A percentile compares a stretch with the other conserved stretches of the same genome.
phyloP scores from a whole-genome alignment of 768 basidiomycete genomes.

The Hygrocybe punicea region DNA sequence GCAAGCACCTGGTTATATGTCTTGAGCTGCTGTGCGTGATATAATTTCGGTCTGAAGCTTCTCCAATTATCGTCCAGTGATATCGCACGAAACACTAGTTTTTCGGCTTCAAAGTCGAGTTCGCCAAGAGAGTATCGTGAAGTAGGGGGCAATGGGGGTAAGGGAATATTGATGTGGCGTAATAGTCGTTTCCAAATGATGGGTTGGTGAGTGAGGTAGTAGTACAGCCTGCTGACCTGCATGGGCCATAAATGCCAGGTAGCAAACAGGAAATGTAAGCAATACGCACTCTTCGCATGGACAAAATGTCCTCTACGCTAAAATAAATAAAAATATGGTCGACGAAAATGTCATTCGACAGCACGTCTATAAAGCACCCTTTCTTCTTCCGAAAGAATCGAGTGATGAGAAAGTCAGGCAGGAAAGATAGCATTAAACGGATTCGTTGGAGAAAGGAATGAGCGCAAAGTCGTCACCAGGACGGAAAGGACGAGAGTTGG shows the following conservation, averaged over 20 bases:
- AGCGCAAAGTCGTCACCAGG: slow-evolving; percentile 1
- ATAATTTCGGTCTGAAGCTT: slow-evolving; percentile 36
- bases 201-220: slow-evolving; percentile 62
- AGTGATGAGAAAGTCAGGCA: slow-evolving; percentile 22
- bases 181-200: slow-evolving; percentile 68
- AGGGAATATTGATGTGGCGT: slow-evolving; percentile 48
- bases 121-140: slow-evolving; percentile 39
- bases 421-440: slow-evolving; percentile 8
- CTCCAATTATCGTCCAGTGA: slow-evolving; percentile 62
- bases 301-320: slow-evolving; percentile 45
- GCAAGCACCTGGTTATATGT: slow-evolving; percentile 43
- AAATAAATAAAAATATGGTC: slow-evolving; percentile 44
- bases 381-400: slow-evolving; percentile 14
- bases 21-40: slow-evolving; percentile 22
- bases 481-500: neutral
- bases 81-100: slow-evolving; percentile 56
- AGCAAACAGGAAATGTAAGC: neutral
- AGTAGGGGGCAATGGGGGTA: slow-evolving; percentile 61
- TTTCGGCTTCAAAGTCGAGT: slow-evolving; percentile 50
- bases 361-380: slow-evolving; percentile 26
- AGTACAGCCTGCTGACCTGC: slow-evolving; percentile 59
- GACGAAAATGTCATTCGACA: slow-evolving; percentile 42
- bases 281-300: slow-evolving; percentile 41
- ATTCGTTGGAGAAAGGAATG: neutral
- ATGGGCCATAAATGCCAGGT: neutral